Conservation (phyloP, 306 rosid species). For the Morella rubra region DNA sequence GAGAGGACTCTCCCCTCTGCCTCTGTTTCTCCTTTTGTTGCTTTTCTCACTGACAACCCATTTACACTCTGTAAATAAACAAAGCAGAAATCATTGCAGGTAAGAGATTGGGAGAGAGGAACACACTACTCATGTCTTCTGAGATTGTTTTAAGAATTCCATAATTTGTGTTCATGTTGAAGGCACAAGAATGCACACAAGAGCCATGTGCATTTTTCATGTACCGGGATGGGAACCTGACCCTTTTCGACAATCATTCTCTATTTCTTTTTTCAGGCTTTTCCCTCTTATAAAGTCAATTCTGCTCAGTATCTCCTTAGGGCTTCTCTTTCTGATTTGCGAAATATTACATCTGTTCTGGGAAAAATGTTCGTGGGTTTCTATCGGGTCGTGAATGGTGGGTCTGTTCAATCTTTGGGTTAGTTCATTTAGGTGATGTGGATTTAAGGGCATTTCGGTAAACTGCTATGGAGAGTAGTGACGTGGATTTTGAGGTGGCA, state of each 20-base stretch:
- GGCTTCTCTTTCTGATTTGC: constrained; percentile 24
- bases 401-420: too few relatives aligned
- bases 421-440: too few relatives aligned
- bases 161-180: background rate
- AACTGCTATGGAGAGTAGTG: too few relatives aligned
- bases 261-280: constrained; percentile 16
- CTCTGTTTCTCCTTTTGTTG: constrained; percentile 23
- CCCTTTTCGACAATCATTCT: constrained; percentile 45
- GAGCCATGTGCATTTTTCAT: constrained; percentile 49
- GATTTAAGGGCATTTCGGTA: too few relatives aligned
- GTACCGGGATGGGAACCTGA: constrained; percentile 50
- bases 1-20: constrained; percentile 1
- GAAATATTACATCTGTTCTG: too few relatives aligned
- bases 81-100: constrained; percentile 22
- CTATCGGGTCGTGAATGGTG: too few relatives aligned
- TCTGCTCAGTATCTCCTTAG: constrained; percentile 23
- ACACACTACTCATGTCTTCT: background rate
- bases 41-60: constrained; percentile 40
- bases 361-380: too few relatives aligned
- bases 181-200: constrained; percentile 19
- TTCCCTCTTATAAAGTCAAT: constrained; percentile 32
- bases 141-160: background rate
- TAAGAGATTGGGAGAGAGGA: constrained; percentile 17
- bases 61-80: constrained; percentile 42
- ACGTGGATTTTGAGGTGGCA: too few relatives aligned